Evolutionary conservation across 2,329 filamentous ascomycete genomes (phyloP), one percentile per base, ranked within the genome.

Genomic region (Sporothrix luriei): DNA sequence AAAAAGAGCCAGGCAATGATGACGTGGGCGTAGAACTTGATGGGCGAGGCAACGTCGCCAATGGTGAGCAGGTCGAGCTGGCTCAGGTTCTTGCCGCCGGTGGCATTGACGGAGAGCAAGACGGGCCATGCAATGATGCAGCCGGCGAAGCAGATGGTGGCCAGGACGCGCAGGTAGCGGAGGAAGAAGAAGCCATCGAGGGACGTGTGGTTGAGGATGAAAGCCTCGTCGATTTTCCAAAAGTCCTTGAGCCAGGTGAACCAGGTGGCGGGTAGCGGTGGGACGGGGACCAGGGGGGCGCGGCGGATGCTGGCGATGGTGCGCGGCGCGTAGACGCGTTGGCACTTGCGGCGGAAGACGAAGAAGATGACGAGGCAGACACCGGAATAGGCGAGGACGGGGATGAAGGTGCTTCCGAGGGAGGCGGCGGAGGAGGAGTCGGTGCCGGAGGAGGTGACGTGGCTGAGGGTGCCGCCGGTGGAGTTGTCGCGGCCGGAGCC

Each of bases 171-270:
- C 71, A 98, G 83, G 77, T 93, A 96, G 57, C 94, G 91, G 59
- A 97, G 85, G 76, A 96, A 92, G 33, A 97, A 87, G 78, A 93
- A 98, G 43, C 91, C 89, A 78, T 98, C 94, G 73, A 98, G 86
- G 2, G 92, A 93, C 78, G 93, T 91, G 79, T 97, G 92, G 74
- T 94, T 91, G 52, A 97, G 85, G 33, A 93, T 85, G 75, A 92
- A 95, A 71, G 88, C 88, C 78, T 97, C 94, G 6, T 85, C 83
- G 61, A 88, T 79, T 74, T 85, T 85, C 80, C 85, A 86, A 79
- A 91, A 88, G 11, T 84, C 81, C 52, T 78, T 79, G 72, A 91
- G 79, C 89, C 89, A 91, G 74, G 84, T 83, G 76, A 89, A 83
- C 66, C 85, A 78, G 55, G 88, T 87, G n/a, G 76, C 80, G 2